A percentile compares a stretch with the other conserved stretches of the same genome.
These are phyloP conservation scores for Silybum marianum DNA, from an alignment of 129 eudicot species.

Conservation along the genomic window DNA sequence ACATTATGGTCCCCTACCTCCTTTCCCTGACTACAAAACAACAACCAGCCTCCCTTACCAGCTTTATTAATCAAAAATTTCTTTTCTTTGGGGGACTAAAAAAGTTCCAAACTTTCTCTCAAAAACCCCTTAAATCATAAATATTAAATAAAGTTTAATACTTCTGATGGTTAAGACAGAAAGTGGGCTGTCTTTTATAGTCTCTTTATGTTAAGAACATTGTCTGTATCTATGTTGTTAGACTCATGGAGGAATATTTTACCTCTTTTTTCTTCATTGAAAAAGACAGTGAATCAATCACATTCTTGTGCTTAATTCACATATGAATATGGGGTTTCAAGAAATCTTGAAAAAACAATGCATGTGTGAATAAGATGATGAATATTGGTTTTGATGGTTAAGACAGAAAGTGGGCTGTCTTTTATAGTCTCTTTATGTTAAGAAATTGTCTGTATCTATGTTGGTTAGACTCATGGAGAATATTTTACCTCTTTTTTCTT, in stretches of 20 bases:
- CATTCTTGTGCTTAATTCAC: not conserved
- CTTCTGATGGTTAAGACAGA: slow-evolving; percentile 33
- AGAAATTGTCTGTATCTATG: slow-evolving; percentile 48
- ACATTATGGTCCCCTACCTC: slow-evolving; percentile 71
- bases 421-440: slow-evolving; percentile 55
- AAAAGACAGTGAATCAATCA: slow-evolving; percentile 15
- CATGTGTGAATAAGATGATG: not conserved
- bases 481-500: slow-evolving; percentile 6
- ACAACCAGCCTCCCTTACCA: slow-evolving; percentile 47
- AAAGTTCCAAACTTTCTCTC: slow-evolving; percentile 34
- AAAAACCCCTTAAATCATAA: slow-evolving; percentile 16
- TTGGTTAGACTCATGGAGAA: slow-evolving; percentile 27
- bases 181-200: slow-evolving; percentile 65
- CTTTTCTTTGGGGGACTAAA: slow-evolving; percentile 87
- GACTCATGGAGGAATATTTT: slow-evolving; percentile 25
- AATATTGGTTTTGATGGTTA: slow-evolving; percentile 16
- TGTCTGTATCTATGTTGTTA: slow-evolving; percentile 45
- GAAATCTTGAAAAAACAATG: not conserved
- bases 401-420: slow-evolving; percentile 56
- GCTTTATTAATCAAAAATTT: slow-evolving; percentile 66
- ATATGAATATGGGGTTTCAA: not conserved
- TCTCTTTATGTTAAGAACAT: slow-evolving; percentile 49
- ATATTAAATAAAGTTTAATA: slow-evolving; percentile 29
- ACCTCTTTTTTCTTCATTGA: slow-evolving; percentile 6
- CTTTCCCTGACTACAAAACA: slow-evolving; percentile 75